phyloP scores from a whole-genome alignment of 306 rosid genomes.

The Fagus crenata region DNA sequence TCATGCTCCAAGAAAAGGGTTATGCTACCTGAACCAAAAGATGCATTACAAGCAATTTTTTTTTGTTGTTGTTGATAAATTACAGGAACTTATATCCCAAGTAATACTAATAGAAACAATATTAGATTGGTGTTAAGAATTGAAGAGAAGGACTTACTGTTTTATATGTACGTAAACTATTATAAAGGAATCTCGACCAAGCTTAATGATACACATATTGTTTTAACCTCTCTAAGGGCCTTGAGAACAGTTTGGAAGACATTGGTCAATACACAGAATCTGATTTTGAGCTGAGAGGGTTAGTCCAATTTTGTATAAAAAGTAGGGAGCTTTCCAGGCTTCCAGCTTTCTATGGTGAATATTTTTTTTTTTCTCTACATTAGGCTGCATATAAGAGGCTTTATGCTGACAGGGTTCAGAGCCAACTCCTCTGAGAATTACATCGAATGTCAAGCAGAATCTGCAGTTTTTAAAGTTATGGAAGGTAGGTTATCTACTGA shows the following conservation, averaged over 20 bases:
- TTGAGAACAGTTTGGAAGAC: conserved; percentile 3
- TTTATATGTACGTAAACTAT: too few species aligned
- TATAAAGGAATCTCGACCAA: too few species aligned
- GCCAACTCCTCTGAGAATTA: conserved; percentile 71
- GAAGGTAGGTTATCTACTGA: conserved; percentile 53
- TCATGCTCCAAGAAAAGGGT: too few species aligned
- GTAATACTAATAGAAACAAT: too few species aligned
- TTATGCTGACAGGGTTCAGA: conserved; percentile 47
- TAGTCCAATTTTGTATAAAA: background rate
- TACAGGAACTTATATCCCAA: too few species aligned
- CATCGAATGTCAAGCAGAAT: conserved; percentile 83
- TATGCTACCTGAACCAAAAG: too few species aligned
- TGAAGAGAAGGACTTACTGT: too few species aligned
- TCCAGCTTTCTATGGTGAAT: background rate
- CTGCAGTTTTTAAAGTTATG: conserved; percentile 69
- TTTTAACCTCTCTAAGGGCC: too few species aligned
- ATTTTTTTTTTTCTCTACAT: background rate
- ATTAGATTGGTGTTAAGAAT: too few species aligned
- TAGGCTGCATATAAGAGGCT: conserved; percentile 3
- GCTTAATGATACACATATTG: too few species aligned
- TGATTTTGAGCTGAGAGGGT: background rate
- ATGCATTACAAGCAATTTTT: too few species aligned
- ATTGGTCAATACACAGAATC: background rate
- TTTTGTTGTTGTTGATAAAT: too few species aligned
- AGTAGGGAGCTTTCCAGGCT: background rate